Base-by-base conservation (phyloP, 2,329 filamentous ascomycete species). In the Ophidiomyces ophidiicola region DNA sequence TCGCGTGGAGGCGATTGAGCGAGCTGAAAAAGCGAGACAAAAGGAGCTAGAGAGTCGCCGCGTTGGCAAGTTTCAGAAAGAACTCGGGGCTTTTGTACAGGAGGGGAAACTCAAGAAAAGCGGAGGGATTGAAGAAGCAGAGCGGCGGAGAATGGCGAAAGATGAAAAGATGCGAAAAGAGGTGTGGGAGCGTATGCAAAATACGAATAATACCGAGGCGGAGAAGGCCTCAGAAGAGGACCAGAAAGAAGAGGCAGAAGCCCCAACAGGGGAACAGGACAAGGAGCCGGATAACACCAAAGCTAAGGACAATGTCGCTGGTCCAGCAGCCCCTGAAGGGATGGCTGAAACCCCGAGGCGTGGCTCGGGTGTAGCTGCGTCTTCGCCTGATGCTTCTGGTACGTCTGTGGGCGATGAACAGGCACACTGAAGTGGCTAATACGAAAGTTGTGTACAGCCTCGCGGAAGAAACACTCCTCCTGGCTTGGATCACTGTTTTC, bases 41-140 rank as follows among this genome's bases (percentile, higher is more conserved):
- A 86, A 84, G 56, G 90, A 98, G 56, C 71, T 98, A 1, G 82
- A 84, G 56, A 79, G 68, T 46, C 74, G 90, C 2, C 70, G 69
- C 12, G 72, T 72, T 18, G 82, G 80, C 24, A 82, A 84, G 20
- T 80, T 98, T 54, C 84, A 82, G 58, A 82, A 82, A 50, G 90
- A 98, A 59, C 72, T 98, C 6, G 74, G 76, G 11, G 72, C 64
- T 21, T 98, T 96, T 55, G 88, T 96, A 1, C 74, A 82, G 47
- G 84, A 94, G 53, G 85, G 85, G 42, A 90, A 82, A 60, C 67
- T 98, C 49, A 96, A 94, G 72, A 96, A 96, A 71, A 87, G 82
- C 10, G 90, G 90, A 28, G 90, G 90, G 0, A 80, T 94, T 35
- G 90, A 96, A 58, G 90, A 98, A 63, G 80, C 87, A 0, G 90